These are phyloP conservation scores for Trifolium dubium DNA, from an alignment of 306 rosid species.

Conservation along the genomic window DNA sequence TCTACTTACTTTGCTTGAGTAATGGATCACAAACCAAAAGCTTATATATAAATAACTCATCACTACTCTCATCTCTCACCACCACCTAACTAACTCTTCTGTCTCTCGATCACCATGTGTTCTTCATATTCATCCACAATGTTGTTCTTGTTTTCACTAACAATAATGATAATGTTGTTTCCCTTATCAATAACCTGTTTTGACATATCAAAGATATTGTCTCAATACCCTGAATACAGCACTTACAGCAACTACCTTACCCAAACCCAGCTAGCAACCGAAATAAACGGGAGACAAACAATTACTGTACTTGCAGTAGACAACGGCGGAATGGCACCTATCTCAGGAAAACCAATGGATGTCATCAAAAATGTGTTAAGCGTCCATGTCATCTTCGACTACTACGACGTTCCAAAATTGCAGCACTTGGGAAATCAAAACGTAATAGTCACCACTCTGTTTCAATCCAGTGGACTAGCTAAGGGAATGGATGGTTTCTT, in stretches of 20 bases:
- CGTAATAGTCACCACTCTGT: conserved; percentile 41
- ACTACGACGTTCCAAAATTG: conserved; percentile 37
- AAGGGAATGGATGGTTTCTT: conserved; percentile 36
- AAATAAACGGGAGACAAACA: conserved; percentile 30
- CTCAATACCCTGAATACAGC: conserved; percentile 39
- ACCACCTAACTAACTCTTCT: not conserved
- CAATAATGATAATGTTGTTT: not conserved
- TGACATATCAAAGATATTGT: conserved; percentile 41
- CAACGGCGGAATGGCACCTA: conserved; percentile 39
- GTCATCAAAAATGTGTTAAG: conserved; percentile 41
- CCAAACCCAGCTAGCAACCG: conserved; percentile 40
- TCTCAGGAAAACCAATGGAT: conserved; percentile 50
- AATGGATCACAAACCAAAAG: not conserved
- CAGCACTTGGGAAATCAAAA: conserved; percentile 5
- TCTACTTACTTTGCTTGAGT: conserved; percentile 1
- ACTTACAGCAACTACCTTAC: conserved; percentile 49
- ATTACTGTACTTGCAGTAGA: conserved; percentile 50
- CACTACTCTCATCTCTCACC: not conserved
- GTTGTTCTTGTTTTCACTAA: not conserved
- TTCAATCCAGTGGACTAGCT: conserved; percentile 18
- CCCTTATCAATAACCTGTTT: conserved; percentile 12
- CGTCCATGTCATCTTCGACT: conserved; percentile 48
- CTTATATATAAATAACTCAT: not conserved
- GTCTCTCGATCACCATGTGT: not conserved
- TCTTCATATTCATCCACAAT: not conserved